Evolutionary conservation across 805 yeast species (phyloP).

Genomic region (Myxozyma lipomycoides): DNA sequence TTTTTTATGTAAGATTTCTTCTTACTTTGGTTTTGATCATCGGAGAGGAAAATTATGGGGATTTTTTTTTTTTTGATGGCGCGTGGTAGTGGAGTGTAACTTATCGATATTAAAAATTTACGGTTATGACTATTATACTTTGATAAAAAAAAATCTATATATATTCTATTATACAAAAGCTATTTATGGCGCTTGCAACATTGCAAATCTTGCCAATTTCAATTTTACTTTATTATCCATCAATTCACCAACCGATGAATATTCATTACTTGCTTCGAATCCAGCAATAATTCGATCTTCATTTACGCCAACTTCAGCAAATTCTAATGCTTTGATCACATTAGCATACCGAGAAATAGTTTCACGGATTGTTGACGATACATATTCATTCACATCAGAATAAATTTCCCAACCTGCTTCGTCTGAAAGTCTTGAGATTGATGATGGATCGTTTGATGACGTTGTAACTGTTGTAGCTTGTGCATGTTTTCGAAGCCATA

Average conservation of each 20-base stretch:
- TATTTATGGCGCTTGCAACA: not conserved
- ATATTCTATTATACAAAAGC: no score
- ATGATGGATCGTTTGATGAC: slow-evolving; percentile 39
- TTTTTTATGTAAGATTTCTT: not conserved
- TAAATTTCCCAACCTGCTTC: slow-evolving; percentile 95
- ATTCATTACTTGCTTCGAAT: slow-evolving; percentile 85
- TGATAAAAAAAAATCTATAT: no score
- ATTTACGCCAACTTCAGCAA: slow-evolving; percentile 80
- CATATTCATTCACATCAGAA: slow-evolving; percentile 68
- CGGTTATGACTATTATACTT: not conserved
- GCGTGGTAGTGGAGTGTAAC: no score
- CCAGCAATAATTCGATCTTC: slow-evolving; percentile 74
- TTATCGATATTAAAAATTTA: no score
- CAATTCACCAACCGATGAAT: slow-evolving; percentile 63
- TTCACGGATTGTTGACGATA: slow-evolving; percentile 56
- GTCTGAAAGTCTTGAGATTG: slow-evolving; percentile 62
- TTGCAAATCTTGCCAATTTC: slow-evolving; percentile 9
- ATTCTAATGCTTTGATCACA: slow-evolving; percentile 76
- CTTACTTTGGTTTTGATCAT: not conserved
- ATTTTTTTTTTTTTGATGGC: no score
- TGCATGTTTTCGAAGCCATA: slow-evolving; percentile 72
- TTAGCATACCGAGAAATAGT: slow-evolving; percentile 82
- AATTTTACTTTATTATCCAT: slow-evolving; percentile 66
- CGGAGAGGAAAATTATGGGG: not conserved
- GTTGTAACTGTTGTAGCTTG: not conserved